Conservation (phyloP, 352 stramenopile genomes). For the Ophiocytium majus region DNA sequence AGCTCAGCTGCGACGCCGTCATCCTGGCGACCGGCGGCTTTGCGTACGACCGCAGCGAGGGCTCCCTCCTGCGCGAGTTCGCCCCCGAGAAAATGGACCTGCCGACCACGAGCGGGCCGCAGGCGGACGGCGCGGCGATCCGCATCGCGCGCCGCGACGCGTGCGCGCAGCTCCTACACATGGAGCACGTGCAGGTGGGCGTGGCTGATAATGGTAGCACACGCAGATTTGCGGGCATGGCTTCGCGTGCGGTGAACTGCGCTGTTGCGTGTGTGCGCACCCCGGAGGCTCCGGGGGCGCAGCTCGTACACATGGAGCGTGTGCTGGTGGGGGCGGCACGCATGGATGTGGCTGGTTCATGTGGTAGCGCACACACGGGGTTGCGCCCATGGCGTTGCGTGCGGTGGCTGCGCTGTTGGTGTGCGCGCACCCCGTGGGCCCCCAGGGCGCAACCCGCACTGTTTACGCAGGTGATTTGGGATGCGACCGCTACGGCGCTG, state of each 20-base stretch:
- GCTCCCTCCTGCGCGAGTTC: conserved; percentile 50
- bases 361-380: too few species aligned
- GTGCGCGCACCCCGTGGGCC: too few species aligned
- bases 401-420: too few species aligned
- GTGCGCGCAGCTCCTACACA: conserved; percentile 66
- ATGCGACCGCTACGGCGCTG: too few species aligned
- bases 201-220: neutral
- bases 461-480: too few species aligned
- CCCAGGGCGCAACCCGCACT: too few species aligned
- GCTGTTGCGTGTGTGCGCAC: too few species aligned
- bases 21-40: conserved; percentile 30
- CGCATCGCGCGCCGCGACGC: conserved; percentile 67
- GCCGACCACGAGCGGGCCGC: conserved; percentile 72
- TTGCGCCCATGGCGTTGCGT: too few species aligned
- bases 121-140: conserved; percentile 69
- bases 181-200: conserved; percentile 75
- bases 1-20: conserved; percentile 5
- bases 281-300: conserved; percentile 9
- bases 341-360: too few species aligned
- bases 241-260: too few species aligned
- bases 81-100: conserved; percentile 32
- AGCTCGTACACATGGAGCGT: conserved; percentile 2
- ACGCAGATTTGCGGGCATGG: neutral
- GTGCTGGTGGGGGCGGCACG: too few species aligned
- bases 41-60: conserved; percentile 37